A percentile compares a stretch with the other conserved stretches of the same genome.
Evolutionary conservation across 1,139 yeast species (phyloP).

Genomic region (Yamadazyma friedrichii): DNA sequence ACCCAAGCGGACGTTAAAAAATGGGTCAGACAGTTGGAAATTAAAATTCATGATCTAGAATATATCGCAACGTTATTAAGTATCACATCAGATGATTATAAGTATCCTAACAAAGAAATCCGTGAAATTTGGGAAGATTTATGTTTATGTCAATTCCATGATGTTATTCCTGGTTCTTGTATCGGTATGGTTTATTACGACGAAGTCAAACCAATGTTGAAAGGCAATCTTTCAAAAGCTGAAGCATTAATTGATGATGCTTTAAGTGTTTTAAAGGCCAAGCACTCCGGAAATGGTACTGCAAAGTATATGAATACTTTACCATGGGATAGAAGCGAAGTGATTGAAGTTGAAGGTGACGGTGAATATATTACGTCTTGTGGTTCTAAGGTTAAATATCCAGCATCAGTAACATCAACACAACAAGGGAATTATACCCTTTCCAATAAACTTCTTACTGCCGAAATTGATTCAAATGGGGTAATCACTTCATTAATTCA

Average conservation of each 20-base stretch:
- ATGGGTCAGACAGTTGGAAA: constrained; percentile 76
- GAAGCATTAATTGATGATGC: constrained; percentile 54
- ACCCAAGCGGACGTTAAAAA: constrained; percentile 86
- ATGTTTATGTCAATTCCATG: constrained; percentile 91
- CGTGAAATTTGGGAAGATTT: constrained; percentile 83
- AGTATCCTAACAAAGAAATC: constrained; percentile 69
- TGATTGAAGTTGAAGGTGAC: constrained; percentile 34
- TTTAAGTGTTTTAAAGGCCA: constrained; percentile 21
- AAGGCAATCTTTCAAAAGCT: constrained; percentile 52
- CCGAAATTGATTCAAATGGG: constrained; percentile 60
- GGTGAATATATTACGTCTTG: constrained; percentile 13
- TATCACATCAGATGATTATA: constrained; percentile 47
- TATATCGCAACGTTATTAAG: constrained; percentile 77
- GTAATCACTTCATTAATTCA: constrained; percentile 64
- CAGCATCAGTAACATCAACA: constrained; percentile 49
- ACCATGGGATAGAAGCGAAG: constrained; percentile 67
- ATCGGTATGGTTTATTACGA: constrained; percentile 91
- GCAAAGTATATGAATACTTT: constrained; percentile 50
- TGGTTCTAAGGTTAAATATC: constrained; percentile 30
- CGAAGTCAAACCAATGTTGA: constrained; percentile 84
- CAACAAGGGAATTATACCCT: constrained; percentile 43
- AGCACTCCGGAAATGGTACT: constrained; percentile 10
- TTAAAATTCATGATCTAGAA: constrained; percentile 82
- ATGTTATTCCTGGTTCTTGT: constrained; percentile 94
- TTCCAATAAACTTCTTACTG: constrained; percentile 60